Evolutionary conservation across 2,329 filamentous ascomycete genomes (phyloP).

Genomic region (Alternaria triticina): DNA sequence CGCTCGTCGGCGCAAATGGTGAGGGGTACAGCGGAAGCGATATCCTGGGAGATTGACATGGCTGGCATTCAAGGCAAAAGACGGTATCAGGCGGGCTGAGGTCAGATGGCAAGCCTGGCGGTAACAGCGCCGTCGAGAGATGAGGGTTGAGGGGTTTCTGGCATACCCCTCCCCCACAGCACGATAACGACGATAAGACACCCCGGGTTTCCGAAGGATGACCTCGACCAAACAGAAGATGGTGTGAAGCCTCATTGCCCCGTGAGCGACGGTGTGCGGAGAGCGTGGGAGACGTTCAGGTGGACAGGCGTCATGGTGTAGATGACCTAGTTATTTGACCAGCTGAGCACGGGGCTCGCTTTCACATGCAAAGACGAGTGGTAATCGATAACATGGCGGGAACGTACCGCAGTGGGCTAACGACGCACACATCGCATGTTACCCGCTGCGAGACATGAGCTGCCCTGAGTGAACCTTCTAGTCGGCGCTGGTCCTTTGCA

Average conservation of each 20-base stretch:
- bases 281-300: background rate
- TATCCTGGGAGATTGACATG: slow-evolving; percentile 6
- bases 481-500: slow-evolving; percentile 30
- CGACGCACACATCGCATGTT: slow-evolving; percentile 29
- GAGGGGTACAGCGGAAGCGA: slow-evolving; percentile 22
- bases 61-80: slow-evolving; percentile 2
- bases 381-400: slow-evolving; percentile 26
- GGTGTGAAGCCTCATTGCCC: slow-evolving; percentile 34
- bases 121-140: slow-evolving; percentile 17
- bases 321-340: slow-evolving; percentile 27
- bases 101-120: slow-evolving; percentile 7
- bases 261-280: slow-evolving; percentile 32
- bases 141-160: slow-evolving; percentile 1
- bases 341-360: slow-evolving; percentile 28
- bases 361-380: slow-evolving; percentile 38
- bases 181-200: slow-evolving; percentile 37
- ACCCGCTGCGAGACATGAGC: slow-evolving; percentile 42
- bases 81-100: slow-evolving; percentile 31
- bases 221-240: slow-evolving; percentile 26
- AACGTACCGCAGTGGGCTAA: slow-evolving; percentile 22
- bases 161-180: slow-evolving; percentile 22
- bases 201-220: slow-evolving; percentile 15
- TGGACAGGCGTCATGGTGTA: slow-evolving; percentile 10
- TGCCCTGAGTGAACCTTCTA: slow-evolving; percentile 28
- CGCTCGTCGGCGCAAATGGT: slow-evolving; percentile 17